Evolutionary conservation across 352 stramenopile genomes (phyloP), one percentile per base, ranked within the genome.

Genomic region (Plasmopara viticola): DNA sequence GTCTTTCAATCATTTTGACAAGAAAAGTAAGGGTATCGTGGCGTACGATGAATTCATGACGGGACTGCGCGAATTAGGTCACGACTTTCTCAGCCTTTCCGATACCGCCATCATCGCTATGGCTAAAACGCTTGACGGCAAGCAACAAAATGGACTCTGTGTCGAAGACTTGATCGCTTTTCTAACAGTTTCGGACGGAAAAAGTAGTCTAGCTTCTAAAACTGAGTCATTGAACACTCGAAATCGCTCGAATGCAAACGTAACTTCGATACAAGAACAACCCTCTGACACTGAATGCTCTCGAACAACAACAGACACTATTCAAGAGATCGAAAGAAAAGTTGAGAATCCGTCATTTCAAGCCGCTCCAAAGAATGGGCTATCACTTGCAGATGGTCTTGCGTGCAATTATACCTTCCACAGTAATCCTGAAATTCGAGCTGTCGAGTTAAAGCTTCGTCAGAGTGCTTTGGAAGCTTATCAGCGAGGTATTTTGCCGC

Each of bases 401-500:
- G 78, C 87, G 46, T 96, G 89, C 53, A 67, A 73, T 7, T 96
- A 96, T 55, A 46, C 81, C 4, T 96, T 95, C 59, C 69, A 74
- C 42, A 57, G 64, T 9, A 84, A 96, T 56, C 83, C 86, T 4
- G 80, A 86, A 44, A 80, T 90, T 35, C 79, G 85, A 14, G 66
- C 78, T 1, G 76, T 93, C 7, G 87, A 96, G 62, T 73, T 95
- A 40, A 96, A 95, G 57, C 45, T 96, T 6, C 79, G 83, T 0
- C 72, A 74, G 45, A 84, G 78, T 7, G 84, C 77, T 5, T 48
- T 88, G 1, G 78, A 87, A 30, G 67, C 88, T 18, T 85, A 89
- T 30, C 55, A 75, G 4, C 75, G 83, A 6, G 84, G 86, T 0
- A 60, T 90, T 12, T 48, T 93, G 10, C 83, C 94, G 2, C 42